Evolutionary conservation across 257 asterid genomes (phyloP), one percentile per base, ranked within the genome.

Genomic region (Gynochthodes officinalis): DNA sequence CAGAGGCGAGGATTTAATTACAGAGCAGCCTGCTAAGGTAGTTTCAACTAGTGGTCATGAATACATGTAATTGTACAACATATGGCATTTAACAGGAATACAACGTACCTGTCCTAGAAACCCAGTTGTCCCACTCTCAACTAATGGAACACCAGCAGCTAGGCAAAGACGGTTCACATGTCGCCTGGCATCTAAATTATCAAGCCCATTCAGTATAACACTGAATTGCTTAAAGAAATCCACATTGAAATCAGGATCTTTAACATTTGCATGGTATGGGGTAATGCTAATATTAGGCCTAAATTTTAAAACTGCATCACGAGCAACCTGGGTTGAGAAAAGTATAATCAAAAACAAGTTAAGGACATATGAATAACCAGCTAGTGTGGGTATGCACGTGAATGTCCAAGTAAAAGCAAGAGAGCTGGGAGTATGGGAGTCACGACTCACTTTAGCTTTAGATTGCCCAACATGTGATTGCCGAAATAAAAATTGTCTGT

Each of bases 41-140:
- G 64, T 18, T 15, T 59, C 10, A 59, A 32, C 64, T 15, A 7
- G 25, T 4, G 0, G 21, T 6, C 16, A 39, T 60, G n/a, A n/a
- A n/a, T n/a, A 23, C 64, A 59, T 59, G 25, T 30, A 58, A 58
- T 54, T 37, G 49, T n/a, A 69, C 76, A 30, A 71, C 25, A 28
- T 69, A 69, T 69, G 60, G 58, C 61, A 39, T 49, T 62, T 71
- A 79, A 73, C 71, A 69, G 62, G 76, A 73, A 85, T 76, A 71
- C 66, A 68, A 71, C 66, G 25, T 58, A 95, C 99, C 98, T 95
- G 99, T 68, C 99, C 99, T 69, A 95, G 91, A 84, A 92, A 95
- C 35, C 99, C 99, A 77, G 99, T 92, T 40, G 99, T 95, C 72
- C 99, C 99, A 77, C 99, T 95, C 84, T 95, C 99, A 54, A 95